Percentiles rank a stretch among this genome's conserved stretches.
Conservation (phyloP, 352 stramenopile genomes). For the Pythium periplocum region DNA sequence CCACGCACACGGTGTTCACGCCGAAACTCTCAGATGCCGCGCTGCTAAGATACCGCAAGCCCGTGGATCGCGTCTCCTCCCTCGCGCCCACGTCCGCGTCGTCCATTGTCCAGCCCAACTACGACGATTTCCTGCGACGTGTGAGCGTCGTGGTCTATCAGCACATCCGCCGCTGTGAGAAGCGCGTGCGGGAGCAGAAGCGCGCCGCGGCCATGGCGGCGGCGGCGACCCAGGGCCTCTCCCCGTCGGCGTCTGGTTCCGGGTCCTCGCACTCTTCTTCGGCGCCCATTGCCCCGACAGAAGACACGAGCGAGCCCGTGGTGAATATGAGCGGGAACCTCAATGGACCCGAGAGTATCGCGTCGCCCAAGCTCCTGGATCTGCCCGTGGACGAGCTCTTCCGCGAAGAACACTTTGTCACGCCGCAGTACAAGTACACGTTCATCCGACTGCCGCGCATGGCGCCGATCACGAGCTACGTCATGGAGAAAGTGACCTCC, state of each 20-base stretch:
- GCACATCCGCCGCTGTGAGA: constrained; percentile 84
- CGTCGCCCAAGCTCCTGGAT: constrained; percentile 59
- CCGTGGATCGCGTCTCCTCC: constrained; percentile 65
- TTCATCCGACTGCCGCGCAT: constrained; percentile 71
- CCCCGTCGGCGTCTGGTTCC: constrained; percentile 3
- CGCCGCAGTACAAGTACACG: constrained; percentile 86
- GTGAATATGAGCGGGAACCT: not conserved
- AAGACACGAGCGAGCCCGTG: not conserved
- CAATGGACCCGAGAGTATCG: constrained; percentile 22
- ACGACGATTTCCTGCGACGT: constrained; percentile 85
- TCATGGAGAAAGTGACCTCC: constrained; percentile 80
- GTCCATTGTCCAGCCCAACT: constrained; percentile 87
- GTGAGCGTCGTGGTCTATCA: constrained; percentile 89
- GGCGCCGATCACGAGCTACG: constrained; percentile 70
- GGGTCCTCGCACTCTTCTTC: not conserved
- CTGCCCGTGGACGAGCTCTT: constrained; percentile 80
- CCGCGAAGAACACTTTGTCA: constrained; percentile 86
- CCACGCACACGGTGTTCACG: constrained; percentile 84
- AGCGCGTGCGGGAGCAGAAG: constrained; percentile 64
- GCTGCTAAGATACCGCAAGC: constrained; percentile 73
- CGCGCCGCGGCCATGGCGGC: constrained; percentile 9
- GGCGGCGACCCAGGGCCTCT: constrained; percentile 6
- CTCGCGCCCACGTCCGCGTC: constrained; percentile 67
- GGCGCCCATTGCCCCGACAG: not conserved
- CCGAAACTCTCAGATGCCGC: constrained; percentile 61